Base-by-base conservation (phyloP, 169 alveolate genomes). In the Cyclospora cayetanensis region DNA sequence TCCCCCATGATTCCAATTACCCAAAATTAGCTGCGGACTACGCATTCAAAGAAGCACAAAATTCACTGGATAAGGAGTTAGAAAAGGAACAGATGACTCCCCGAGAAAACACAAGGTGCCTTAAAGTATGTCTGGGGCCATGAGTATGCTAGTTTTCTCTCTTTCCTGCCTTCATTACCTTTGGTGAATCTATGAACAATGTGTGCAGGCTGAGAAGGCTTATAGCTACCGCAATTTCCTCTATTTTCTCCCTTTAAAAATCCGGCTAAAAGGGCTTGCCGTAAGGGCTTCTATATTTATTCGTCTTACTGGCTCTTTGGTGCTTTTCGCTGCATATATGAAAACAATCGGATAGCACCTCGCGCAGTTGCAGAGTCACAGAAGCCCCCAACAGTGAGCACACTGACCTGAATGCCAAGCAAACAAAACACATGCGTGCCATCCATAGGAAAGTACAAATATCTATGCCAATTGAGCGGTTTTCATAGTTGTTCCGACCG, bases 1-100 rank as follows among this genome's bases (percentile, higher is more conserved):
- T 4, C 95, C 96, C 5, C 94, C 90, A 55, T 94, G 96, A n/a
- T 90, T 94, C 96, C 96, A 94, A 37, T 92, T 91, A 20, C 96
- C 96, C 4, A 94, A 90, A 0, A 92, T 68, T 43, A 94, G 84
- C 77, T 94, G 93, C 65, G 87, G 86, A 34, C 90, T 90, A 66
- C 35, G 43, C 5, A 46, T 11, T 31, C 5, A 31, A 0, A 4
- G 34, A 60, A 2, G 35, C 74, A 60, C 74, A 60, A 60, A 25
- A 60, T 22, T 4, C 25, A 7, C 29, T 60, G 25, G 20, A 25
- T 25, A 18, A 18, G 25, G 37, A 60, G 79, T 22, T 4, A 9
- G 27, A 55, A 55, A 9, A 46, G 55, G n/a, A 46, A 46, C 7
- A 11, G 15, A 46, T n/a, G n/a, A n/a, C n/a, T n/a, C n/a, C n/a